phyloP scores from a whole-genome alignment of 495 filamentous ascomycete genomes.

The Parathielavia hyrcaniae region DNA sequence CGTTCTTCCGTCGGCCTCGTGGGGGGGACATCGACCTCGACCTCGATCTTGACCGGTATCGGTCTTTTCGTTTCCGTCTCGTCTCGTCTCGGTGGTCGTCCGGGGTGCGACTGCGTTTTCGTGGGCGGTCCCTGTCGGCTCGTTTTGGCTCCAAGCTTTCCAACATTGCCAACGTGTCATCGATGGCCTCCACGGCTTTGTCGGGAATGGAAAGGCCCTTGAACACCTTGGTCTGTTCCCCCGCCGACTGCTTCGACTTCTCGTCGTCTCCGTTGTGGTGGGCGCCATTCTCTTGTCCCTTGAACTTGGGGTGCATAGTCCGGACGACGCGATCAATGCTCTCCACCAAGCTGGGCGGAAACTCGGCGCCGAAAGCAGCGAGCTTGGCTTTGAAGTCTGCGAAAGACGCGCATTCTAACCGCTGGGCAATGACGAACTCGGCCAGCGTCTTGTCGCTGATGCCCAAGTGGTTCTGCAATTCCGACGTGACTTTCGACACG shows the following conservation, averaged over 20 bases:
- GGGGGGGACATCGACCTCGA: conserved; percentile 54
- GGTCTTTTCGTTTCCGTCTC: conserved; percentile 42
- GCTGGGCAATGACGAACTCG: conserved; percentile 90
- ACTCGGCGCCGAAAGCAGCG: conserved; percentile 73
- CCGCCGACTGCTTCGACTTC: conserved; percentile 34
- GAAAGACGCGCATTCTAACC: conserved; percentile 63
- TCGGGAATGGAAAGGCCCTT: conserved; percentile 87
- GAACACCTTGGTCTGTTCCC: conserved; percentile 73
- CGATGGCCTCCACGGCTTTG: conserved; percentile 64
- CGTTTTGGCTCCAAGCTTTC: conserved; percentile 74
- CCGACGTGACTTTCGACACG: conserved; percentile 88
- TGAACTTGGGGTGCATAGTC: conserved; percentile 87
- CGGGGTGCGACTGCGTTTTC: conserved; percentile 71
- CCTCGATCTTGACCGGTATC: conserved; percentile 41
- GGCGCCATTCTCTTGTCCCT: conserved; percentile 38
- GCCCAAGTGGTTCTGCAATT: conserved; percentile 89
- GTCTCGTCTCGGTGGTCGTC: conserved; percentile 49
- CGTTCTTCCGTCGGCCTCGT: conserved; percentile 42
- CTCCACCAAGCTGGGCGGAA: conserved; percentile 81
- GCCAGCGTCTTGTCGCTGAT: conserved; percentile 90
- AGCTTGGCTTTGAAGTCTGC: conserved; percentile 62
- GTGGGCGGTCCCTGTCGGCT: conserved; percentile 38
- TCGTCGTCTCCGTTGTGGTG: conserved; percentile 42
- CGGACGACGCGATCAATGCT: conserved; percentile 82
- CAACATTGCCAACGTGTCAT: conserved; percentile 88